Base-by-base conservation (phyloP, 23 red algal genomes). In the Gracilariopsis chorda region DNA sequence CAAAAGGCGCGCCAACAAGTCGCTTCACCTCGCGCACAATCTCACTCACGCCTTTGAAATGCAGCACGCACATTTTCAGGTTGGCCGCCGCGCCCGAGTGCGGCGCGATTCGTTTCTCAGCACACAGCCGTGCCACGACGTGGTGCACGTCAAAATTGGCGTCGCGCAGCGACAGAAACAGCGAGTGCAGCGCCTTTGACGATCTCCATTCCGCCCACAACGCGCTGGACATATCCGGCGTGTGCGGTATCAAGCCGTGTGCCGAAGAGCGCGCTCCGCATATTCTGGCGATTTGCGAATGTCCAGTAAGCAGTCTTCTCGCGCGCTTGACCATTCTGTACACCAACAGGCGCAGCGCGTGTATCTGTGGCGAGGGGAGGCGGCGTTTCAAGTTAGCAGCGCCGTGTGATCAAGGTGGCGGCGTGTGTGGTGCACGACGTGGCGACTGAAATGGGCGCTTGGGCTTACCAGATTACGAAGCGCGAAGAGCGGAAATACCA, bases 251-350 rank as follows among this genome's bases (percentile, higher is more conserved):
- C 5, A 51, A 17, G n/a, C n/a, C 49, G 25, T n/a, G 4, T 4
- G 86, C 19, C 17, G 49, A 8, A 33, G 37, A 20, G 7, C 25
- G 16, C 7, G 35, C 44, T 37, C 46, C 65, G 75, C 86, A 90
- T 8, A 90, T 90, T 4, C 86, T 46, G 3, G 71, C 86, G 5
- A 90, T 51, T 59, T 64, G 44, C 17, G 56, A 67, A 39, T 78
- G 71, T 32, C 86, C 86, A 2, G 48, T 80, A 19, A 80, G 51
- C 23, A 80, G 16, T 47, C 75, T 47, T 35, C 86, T 44, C 9
- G 74, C 57, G 17, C 86, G 71, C 59, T 90, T 90, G 16, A 90
- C 86, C 86, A 90, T 90, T 78, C 72, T 80, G 56, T 80, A 71
- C 39, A 90, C 13, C 36, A 90, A 80, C 0, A 78, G 52, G 14